Conservation (phyloP, 148 eudicot genomes). For the Camellia lanceoleosa region DNA sequence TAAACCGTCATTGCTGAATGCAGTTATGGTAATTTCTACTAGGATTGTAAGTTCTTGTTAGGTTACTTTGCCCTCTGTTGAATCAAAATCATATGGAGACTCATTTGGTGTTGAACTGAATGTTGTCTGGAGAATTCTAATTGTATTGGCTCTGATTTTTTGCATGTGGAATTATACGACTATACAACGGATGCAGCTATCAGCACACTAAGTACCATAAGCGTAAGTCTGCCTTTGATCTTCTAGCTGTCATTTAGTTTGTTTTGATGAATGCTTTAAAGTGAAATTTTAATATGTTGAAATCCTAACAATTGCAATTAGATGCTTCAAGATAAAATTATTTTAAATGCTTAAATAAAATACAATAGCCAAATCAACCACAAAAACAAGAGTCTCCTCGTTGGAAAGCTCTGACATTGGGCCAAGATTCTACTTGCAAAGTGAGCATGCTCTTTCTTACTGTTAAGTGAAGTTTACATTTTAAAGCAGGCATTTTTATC, state of each 20-base stretch:
- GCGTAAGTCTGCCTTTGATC: slow-evolving; percentile 53
- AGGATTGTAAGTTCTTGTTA: background rate
- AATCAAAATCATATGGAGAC: background rate
- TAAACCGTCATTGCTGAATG: background rate
- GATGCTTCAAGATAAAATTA: too few relatives aligned
- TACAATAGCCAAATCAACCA: too few relatives aligned
- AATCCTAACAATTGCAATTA: background rate
- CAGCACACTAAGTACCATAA: slow-evolving; percentile 99
- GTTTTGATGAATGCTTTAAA: background rate
- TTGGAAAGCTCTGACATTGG: too few relatives aligned
- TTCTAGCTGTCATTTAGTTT: slow-evolving; percentile 3
- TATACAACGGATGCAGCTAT: slow-evolving; percentile 57
- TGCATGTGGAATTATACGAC: slow-evolving; percentile 40
- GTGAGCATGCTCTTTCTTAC: too few relatives aligned
- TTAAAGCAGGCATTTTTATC: too few relatives aligned
- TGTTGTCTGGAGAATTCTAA: slow-evolving; percentile 24
- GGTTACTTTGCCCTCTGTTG: background rate
- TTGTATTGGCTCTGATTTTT: slow-evolving; percentile 21
- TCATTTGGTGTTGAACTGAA: background rate
- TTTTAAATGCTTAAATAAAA: too few relatives aligned
- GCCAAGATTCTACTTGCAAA: too few relatives aligned
- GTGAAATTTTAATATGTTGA: background rate
- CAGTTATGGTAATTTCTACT: background rate
- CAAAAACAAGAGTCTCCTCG: too few relatives aligned
- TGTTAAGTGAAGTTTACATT: too few relatives aligned